These are phyloP conservation scores for Pelargonium citronellum DNA, from an alignment of 441 rosid genomes.

Conservation along the genomic window DNA sequence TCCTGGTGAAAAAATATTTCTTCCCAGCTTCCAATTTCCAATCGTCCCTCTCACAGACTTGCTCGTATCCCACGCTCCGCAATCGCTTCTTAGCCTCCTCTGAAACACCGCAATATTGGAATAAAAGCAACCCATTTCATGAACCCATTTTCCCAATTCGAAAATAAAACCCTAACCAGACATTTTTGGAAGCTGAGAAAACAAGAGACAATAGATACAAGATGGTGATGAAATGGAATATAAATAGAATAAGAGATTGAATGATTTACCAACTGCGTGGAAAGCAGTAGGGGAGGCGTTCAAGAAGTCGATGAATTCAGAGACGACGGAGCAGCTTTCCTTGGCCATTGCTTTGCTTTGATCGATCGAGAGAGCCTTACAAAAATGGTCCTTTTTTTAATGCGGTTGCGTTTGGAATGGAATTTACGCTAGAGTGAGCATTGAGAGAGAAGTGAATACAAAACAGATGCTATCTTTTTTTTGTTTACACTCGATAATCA, in stretches of 20 bases:
- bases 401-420: no score
- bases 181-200: background rate
- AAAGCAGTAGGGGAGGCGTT: conserved; percentile 96
- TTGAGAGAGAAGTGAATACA: no score
- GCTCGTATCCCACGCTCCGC: conserved; percentile 57
- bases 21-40: conserved; percentile 80
- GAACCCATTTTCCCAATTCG: background rate
- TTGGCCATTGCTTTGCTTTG: conserved; percentile 33
- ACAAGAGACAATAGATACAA: background rate
- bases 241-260: background rate
- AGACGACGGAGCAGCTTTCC: conserved; percentile 31
- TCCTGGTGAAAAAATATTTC: conserved; percentile 81
- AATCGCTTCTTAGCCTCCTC: conserved; percentile 79
- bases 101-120: conserved; percentile 14
- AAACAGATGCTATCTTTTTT: no score
- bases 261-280: conserved; percentile 77
- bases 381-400: no score
- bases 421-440: no score
- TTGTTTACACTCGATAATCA: no score
- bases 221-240: background rate
- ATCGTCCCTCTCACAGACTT: conserved; percentile 67
- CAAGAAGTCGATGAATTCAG: conserved; percentile 69
- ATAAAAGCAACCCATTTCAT: background rate
- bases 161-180: conserved; percentile 5
- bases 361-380: background rate